Evolutionary conservation across 352 stramenopile species (phyloP), one percentile per base, ranked within the genome.

Genomic region (Pythium chondricola): DNA sequence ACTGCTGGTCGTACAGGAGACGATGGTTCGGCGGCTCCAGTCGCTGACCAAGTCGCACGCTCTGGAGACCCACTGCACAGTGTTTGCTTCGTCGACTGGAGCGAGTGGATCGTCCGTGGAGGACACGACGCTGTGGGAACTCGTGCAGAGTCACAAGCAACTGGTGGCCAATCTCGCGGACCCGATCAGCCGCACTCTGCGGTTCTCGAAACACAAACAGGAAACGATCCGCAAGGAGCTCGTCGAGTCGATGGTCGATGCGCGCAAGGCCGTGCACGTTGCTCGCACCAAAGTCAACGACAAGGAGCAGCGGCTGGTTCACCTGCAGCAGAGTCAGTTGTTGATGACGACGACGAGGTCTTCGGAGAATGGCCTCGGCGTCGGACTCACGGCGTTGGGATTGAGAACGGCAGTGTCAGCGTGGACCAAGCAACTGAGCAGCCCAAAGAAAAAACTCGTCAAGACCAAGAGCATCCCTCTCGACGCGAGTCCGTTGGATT

Each of bases 141-240:
- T 75, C 2, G 45, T 64, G 29, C 33, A 63, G 20, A 69, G 58
- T 21, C 73, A 85, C 32, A 63, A 47, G 6, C 39, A 74, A 26
- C 48, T 74, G 30, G 69, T 57, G 8, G 53, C 64, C 22, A 83
- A 70, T 36, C 46, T 83, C 10, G 50, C 58, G 0, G 67, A 85
- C 29, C 70, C 70, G 24, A 82, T 84, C 42, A 48, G 63, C 13
- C 63, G 73, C 13, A 83, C 70, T 11, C 68, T 85, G 27, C 63
- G 67, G 27, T 76, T 78, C 40, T 77, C 73, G 2, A 62, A 58
- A 49, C 57, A 74, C 22, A 75, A 77, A 20, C 70, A 74, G 39
- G 56, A 67, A 25, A 64, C 63, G 2, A 75, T 81, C 32, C 58
- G 55, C 44, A 63, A 69, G 10, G 73, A 81, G 43, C 29, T 78